Evolutionary conservation across 139 green algal genomes (phyloP), one percentile per base, ranked within the genome.

Genomic region (Asterochloris erici): DNA sequence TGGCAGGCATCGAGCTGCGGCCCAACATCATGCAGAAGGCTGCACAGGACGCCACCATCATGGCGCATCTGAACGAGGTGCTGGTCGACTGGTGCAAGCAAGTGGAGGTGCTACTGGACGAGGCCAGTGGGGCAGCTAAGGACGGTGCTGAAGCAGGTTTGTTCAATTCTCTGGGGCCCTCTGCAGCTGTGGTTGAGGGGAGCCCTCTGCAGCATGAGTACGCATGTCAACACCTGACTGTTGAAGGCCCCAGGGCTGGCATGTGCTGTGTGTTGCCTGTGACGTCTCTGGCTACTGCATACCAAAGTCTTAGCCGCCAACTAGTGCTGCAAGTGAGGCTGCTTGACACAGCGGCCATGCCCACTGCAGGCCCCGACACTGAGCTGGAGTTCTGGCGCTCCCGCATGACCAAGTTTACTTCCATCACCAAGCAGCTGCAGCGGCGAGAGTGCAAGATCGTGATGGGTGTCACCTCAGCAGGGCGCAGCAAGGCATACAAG

Each of bases 321-420:
- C 23, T 27, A 26, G 19, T 74, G 63, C 69, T n/a, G 68, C 28
- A 38, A 54, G 66, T 28, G 27, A 62, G n/a, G 61, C 81, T 64
- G 77, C 73, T 21, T 47, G 27, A 27, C 0, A 71, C 68, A 61
- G 16, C 16, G 16, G n/a, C 28, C 17, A 74, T 47, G 64, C n/a
- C 38, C 68, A 62, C 73, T n/a, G 69, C n/a, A 77, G 70, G 74
- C 14, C 95, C 95, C 14, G 91, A 96, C 83, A 93, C 91, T 26
- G 95, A 98, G 92, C 87, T 97, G 12, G 89, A 96, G 82, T 96
- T 93, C 89, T 98, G 95, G 95, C 89, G 94, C 27, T 84, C 81
- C 0, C 89, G 93, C 27, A 94, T 96, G 90, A 87, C 89, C 27
- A 94, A 93, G 87, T 92, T 98, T 82, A 95, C 95, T 84, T 89